phyloP scores from a whole-genome alignment of 495 filamentous ascomycete species.

The Pseudevernia furfuracea region DNA sequence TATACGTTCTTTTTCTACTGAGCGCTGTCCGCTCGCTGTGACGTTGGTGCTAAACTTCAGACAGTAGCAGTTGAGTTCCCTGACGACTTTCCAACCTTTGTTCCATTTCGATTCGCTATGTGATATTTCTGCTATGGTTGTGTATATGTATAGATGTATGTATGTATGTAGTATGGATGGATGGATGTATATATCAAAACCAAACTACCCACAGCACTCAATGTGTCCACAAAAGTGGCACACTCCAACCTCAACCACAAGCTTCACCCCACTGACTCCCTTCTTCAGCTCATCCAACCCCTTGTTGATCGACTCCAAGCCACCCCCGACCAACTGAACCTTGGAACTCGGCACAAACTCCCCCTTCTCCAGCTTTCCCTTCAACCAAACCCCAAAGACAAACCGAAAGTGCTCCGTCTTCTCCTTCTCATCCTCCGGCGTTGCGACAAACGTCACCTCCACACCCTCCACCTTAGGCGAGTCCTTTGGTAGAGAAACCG shows the following conservation, averaged over 20 bases:
- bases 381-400: conserved; percentile 39
- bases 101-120: too few species aligned
- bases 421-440: conserved; percentile 32
- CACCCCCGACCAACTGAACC: conserved; percentile 38
- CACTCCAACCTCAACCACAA: conserved; percentile 37
- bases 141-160: too few species aligned
- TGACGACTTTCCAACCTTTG: too few species aligned
- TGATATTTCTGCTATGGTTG: too few species aligned
- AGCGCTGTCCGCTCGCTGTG: too few species aligned
- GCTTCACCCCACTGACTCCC: conserved; percentile 44
- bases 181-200: too few species aligned
- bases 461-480: conserved; percentile 32
- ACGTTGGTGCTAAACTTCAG: too few species aligned
- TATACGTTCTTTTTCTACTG: too few species aligned
- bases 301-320: conserved; percentile 37
- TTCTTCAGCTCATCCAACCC: conserved; percentile 36
- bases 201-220: background rate
- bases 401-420: conserved; percentile 33
- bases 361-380: conserved; percentile 35
- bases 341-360: conserved; percentile 41
- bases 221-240: background rate
- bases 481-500: conserved; percentile 30
- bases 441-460: conserved; percentile 37
- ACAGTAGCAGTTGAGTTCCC: too few species aligned
- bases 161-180: too few species aligned